A percentile compares a stretch with the other conserved stretches of the same genome.
These are phyloP conservation scores for Thymus mandschuricus DNA, from an alignment of 257 asterid species.

Conservation along the genomic window DNA sequence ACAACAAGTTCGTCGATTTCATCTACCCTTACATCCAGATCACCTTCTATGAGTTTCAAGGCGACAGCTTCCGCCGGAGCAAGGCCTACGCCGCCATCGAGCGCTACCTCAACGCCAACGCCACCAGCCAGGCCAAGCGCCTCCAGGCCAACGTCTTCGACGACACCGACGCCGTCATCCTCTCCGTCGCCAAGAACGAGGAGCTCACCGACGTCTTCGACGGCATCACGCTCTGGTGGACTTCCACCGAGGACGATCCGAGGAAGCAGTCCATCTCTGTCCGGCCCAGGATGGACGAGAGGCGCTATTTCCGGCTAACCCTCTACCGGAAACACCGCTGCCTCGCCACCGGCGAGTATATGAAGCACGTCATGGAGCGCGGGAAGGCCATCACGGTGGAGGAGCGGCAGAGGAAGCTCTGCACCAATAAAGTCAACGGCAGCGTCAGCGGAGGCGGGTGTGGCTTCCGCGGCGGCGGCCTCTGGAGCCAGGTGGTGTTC, in stretches of 20 bases:
- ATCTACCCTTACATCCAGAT: conserved; percentile 27
- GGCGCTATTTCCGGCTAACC: no score
- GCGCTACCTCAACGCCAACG: conserved; percentile 49
- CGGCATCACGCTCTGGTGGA: conserved; percentile 69
- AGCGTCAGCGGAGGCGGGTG: neutral
- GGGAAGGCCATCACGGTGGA: no score
- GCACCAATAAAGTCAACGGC: neutral
- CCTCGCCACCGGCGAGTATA: no score
- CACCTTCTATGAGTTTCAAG: conserved; percentile 41
- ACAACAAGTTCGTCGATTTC: neutral
- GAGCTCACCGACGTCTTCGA: no score
- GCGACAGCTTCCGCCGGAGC: conserved; percentile 46
- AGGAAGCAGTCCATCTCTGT: no score
- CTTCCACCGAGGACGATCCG: conserved; percentile 33
- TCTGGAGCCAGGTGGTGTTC: conserved; percentile 58
- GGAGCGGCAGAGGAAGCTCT: no score
- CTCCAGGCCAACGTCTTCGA: no score
- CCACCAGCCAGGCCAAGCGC: conserved; percentile 57
- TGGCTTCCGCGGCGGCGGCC: neutral
- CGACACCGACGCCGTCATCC: no score
- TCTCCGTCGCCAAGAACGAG: no score
- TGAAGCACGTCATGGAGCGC: no score
- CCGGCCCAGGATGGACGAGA: no score
- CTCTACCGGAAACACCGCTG: no score
- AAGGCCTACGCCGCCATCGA: conserved; percentile 34